Percentiles rank a stretch among this genome's conserved stretches.
These are phyloP conservation scores for Auxenochlorella protothecoides DNA, from an alignment of 139 green algal species.

Conservation along the genomic window DNA sequence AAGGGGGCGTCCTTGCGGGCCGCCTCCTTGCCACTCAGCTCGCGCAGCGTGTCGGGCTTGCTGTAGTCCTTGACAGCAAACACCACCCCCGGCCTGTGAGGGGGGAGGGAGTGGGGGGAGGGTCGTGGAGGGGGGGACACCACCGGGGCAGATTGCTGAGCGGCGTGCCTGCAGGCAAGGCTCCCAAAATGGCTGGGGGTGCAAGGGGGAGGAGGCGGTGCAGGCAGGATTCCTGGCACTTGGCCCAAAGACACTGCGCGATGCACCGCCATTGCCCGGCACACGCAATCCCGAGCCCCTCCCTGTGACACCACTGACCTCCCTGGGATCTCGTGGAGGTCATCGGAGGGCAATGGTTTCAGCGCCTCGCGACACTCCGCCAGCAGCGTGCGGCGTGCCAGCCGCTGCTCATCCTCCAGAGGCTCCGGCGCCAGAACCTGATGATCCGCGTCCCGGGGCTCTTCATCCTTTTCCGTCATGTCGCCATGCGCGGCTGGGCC, in stretches of 20 bases:
- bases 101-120: not conserved
- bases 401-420: too few relatives aligned
- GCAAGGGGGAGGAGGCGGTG: too few relatives aligned
- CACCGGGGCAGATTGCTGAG: not conserved
- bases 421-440: too few relatives aligned
- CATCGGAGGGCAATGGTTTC: conserved; percentile 9
- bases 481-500: too few relatives aligned
- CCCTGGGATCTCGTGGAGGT: conserved; percentile 25
- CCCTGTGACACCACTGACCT: conserved; percentile 4
- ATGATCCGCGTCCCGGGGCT: too few relatives aligned
- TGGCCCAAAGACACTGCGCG: not conserved
- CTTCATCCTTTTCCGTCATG: too few relatives aligned
- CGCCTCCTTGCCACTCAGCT: conserved; percentile 4
- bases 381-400: conserved; percentile 11
- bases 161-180: too few relatives aligned
- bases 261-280: not conserved
- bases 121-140: not conserved
- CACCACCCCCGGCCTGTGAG: conserved; percentile 23
- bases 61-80: conserved; percentile 25
- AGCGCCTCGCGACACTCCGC: conserved; percentile 10
- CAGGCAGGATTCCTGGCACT: too few relatives aligned
- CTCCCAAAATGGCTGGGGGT: too few relatives aligned
- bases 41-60: not conserved
- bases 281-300: not conserved
- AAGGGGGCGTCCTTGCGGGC: conserved; percentile 65